A percentile compares a stretch with the other conserved stretches of the same genome.
phyloP scores from a whole-genome alignment of 805 yeast genomes.

The Starmerella vaccinii region DNA sequence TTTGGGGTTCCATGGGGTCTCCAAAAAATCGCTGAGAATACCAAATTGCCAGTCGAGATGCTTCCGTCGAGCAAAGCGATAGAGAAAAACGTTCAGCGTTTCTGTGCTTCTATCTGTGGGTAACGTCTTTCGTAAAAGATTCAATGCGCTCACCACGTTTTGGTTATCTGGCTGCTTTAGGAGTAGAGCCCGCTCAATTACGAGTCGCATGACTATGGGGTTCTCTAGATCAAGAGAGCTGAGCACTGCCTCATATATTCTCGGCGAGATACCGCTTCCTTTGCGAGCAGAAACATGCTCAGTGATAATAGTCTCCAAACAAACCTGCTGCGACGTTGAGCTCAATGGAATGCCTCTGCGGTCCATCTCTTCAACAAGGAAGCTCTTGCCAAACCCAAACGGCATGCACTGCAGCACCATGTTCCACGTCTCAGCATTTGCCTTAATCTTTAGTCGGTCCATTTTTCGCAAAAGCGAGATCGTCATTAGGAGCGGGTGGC shows the following conservation, averaged over 20 bases:
- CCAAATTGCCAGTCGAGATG: slow-evolving; percentile 23
- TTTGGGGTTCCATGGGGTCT: slow-evolving; percentile 11
- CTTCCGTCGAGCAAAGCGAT: slow-evolving; percentile 11
- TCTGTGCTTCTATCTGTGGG: background rate
- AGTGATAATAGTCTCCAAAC: slow-evolving; percentile 8
- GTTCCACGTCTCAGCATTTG: slow-evolving; percentile 21
- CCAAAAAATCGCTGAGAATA: slow-evolving; percentile 10
- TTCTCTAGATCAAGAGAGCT: slow-evolving; percentile 7
- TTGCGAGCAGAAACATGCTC: slow-evolving; percentile 1
- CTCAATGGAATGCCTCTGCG: slow-evolving; percentile 15
- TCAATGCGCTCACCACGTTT: slow-evolving; percentile 14
- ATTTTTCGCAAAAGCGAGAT: slow-evolving; percentile 7
- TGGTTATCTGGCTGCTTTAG: slow-evolving; percentile 4
- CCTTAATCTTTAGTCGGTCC: slow-evolving; percentile 8
- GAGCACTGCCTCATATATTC: slow-evolving; percentile 1
- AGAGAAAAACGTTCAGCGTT: slow-evolving; percentile 15
- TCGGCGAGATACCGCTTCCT: background rate
- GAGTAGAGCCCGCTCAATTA: slow-evolving; percentile 6
- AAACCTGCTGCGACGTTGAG: slow-evolving; percentile 9
- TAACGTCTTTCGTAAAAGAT: background rate
- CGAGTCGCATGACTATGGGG: slow-evolving; percentile 8
- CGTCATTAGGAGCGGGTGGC: slow-evolving; percentile 18
- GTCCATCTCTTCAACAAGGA: slow-evolving; percentile 23
- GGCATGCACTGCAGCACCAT: slow-evolving; percentile 22
- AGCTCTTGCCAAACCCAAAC: slow-evolving; percentile 23